Evolutionary conservation across 306 rosid genomes (phyloP).

Genomic region (Prunus mume): DNA sequence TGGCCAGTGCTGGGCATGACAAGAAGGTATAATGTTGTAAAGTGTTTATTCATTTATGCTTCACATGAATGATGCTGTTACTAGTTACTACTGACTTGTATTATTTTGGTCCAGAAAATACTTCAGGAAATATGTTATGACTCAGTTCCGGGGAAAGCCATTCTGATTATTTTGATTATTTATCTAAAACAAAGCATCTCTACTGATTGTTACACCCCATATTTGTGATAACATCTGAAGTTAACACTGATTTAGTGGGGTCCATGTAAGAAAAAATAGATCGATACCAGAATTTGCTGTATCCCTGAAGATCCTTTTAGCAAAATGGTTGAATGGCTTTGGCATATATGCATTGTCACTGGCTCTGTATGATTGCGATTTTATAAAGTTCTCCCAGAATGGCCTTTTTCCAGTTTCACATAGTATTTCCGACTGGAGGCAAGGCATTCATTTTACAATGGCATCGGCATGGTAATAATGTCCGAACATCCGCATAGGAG

Average conservation of each 20-base stretch:
- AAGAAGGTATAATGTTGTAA: constrained; percentile 63
- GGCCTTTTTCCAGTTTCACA: neutral
- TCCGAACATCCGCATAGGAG: too few relatives aligned
- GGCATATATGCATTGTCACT: neutral
- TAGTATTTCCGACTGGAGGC: neutral
- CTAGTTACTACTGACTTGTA: neutral
- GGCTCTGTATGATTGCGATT: neutral
- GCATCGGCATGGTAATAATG: too few relatives aligned
- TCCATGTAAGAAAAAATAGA: neutral
- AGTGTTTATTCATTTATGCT: neutral
- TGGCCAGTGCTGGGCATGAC: constrained; percentile 98
- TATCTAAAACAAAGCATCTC: neutral
- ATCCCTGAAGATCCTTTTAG: neutral
- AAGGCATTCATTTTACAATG: neutral
- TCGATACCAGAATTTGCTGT: neutral
- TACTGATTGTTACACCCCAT: neutral
- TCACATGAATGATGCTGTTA: neutral
- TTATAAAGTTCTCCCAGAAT: neutral
- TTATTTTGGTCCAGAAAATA: too few relatives aligned
- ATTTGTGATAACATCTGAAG: neutral
- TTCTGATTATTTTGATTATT: too few relatives aligned
- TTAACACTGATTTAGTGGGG: neutral
- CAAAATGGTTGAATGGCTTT: neutral
- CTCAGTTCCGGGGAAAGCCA: too few relatives aligned
- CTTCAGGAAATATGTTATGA: too few relatives aligned